phyloP scores from a whole-genome alignment of 345 rosid species.

The Eucalyptus marginata region DNA sequence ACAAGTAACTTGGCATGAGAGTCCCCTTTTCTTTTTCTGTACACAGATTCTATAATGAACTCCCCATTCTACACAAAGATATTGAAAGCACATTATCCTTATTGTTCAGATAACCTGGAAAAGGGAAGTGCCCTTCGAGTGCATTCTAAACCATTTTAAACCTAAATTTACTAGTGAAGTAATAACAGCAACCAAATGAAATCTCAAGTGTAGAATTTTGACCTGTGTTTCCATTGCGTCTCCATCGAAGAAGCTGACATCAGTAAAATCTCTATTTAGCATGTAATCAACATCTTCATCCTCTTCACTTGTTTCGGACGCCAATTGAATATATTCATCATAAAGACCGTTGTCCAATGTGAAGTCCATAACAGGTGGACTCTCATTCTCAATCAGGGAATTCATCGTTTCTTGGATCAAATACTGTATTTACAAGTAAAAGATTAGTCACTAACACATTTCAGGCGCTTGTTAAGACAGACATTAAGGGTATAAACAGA shows the following conservation, averaged over 20 bases:
- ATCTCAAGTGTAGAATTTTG: neutral
- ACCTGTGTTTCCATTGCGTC: neutral
- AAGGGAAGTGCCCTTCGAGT: neutral
- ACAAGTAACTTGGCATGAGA: neutral
- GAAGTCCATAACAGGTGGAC: neutral
- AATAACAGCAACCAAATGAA: neutral
- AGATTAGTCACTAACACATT: neutral
- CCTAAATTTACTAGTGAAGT: neutral
- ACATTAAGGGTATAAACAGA: neutral
- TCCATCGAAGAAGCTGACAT: neutral
- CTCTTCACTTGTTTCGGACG: neutral
- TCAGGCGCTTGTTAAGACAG: neutral
- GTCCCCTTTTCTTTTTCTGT: neutral
- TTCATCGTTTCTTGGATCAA: neutral
- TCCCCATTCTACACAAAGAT: neutral
- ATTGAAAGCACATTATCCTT: neutral
- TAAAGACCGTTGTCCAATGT: neutral
- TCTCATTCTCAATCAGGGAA: neutral
- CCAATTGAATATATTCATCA: neutral
- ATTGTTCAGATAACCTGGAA: neutral
- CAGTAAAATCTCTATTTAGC: neutral
- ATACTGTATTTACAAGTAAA: neutral
- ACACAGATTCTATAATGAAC: neutral
- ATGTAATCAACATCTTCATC: neutral
- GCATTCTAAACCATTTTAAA: neutral